Evolutionary conservation across 2,329 filamentous ascomycete genomes (phyloP).

Genomic region (Colletotrichum musicola): DNA sequence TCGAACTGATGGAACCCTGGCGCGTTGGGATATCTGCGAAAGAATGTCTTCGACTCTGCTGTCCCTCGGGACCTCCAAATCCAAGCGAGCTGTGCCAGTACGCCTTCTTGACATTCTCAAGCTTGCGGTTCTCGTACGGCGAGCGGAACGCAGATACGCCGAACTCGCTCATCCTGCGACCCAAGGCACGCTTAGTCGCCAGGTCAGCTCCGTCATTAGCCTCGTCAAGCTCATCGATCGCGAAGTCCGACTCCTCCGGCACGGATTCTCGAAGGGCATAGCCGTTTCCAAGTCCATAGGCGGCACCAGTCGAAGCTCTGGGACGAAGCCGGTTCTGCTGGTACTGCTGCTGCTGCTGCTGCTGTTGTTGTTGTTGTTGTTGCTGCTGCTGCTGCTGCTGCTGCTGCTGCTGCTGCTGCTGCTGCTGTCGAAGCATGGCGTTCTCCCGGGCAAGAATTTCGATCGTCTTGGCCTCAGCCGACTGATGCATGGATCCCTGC

Average conservation of each 20-base stretch:
- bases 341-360: conserved; percentile 57
- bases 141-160: conserved; percentile 60
- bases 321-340: conserved; percentile 65
- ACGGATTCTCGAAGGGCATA: conserved; percentile 72
- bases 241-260: conserved; percentile 76
- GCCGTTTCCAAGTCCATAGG: conserved; percentile 67
- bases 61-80: conserved; percentile 73
- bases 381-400: no score
- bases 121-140: conserved; percentile 70
- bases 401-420: conserved; percentile 47
- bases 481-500: conserved; percentile 67
- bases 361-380: conserved; percentile 60
- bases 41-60: conserved; percentile 83
- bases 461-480: conserved; percentile 71
- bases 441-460: conserved; percentile 74
- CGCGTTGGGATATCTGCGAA: conserved; percentile 78
- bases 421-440: conserved; percentile 69
- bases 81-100: conserved; percentile 80
- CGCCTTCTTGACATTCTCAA: conserved; percentile 75
- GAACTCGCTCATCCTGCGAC: conserved; percentile 70
- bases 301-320: conserved; percentile 67
- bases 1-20: conserved; percentile 73
- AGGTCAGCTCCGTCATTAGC: conserved; percentile 65
- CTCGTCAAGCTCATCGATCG: conserved; percentile 80
- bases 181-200: conserved; percentile 58